Base-by-base conservation (phyloP, 192 early-diverging fungal species). In the Chytriomyces sp. region DNA sequence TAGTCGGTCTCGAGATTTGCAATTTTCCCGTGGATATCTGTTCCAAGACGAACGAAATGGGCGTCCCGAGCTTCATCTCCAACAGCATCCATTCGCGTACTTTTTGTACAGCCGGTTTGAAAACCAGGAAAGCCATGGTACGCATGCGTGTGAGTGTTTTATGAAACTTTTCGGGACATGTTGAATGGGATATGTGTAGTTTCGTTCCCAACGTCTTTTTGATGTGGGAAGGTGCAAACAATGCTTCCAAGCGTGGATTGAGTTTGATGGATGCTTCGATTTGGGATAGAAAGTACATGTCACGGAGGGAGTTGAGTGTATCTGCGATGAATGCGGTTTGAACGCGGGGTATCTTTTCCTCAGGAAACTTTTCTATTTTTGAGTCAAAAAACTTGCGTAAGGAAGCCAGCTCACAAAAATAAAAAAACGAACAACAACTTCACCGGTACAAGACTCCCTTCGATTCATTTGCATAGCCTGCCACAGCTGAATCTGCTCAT, bases 211-310 rank as follows among this genome's bases (percentile, higher is more conserved):
- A 47, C 23, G 53, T 9, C 50, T n/a, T 57, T 44, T 70, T 70
- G 24, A 70, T 2, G 2, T 49, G 49, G 23, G 49, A 26, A 9
- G 69, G 69, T 0, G 35, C 20, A 59, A 53, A 70, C 8, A 70
- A 45, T 7, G 10, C 7, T 26, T 57, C 69, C 8, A 70, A 43
- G 11, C 53, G 46, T 70, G 47, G 69, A 28, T 70, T 70, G 11
- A 53, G 48, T 70, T 70, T 49, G 5, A 70, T 44, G 26, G 13
- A 70, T 20, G 47, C 50, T 70, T 70, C 48, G 8, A 70, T 45
- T 70, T 70, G 69, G 7, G 69, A 70, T 1, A 26, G 48, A 70
- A 70, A 70, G 53, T 70, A 70, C 1, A 5, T 59, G 35, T 70
- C 69, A 8, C 69, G 69, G 7, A 70, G 23, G 5, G 49, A 18